Conservation (phyloP, 192 early-diverging fungal species). For the Rhizoclosmatium sp. region DNA sequence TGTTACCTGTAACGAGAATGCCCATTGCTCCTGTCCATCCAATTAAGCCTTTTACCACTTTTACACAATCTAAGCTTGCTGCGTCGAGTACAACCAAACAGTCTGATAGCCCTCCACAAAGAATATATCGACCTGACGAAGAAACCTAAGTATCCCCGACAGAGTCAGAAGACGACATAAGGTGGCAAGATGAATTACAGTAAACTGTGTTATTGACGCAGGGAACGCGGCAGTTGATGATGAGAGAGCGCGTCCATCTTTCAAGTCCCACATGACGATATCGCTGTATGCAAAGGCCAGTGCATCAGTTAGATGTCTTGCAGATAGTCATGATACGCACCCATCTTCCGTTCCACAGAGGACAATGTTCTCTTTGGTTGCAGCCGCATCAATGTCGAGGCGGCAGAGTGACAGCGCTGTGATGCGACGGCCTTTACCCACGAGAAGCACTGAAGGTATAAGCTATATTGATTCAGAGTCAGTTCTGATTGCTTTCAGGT, state of each 20-base stretch:
- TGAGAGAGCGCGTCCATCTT: slow-evolving; percentile 54
- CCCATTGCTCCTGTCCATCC: slow-evolving; percentile 44
- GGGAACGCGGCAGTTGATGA: slow-evolving; percentile 38
- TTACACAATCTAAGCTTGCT: slow-evolving; percentile 36
- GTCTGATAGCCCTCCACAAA: slow-evolving; percentile 41
- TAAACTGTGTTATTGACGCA: slow-evolving; percentile 25
- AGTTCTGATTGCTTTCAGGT: not conserved
- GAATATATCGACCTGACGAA: slow-evolving; percentile 44
- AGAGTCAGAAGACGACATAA: not conserved
- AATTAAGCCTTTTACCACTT: slow-evolving; percentile 14
- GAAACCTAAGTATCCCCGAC: slow-evolving; percentile 31
- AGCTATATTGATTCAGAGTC: slow-evolving; percentile 7
- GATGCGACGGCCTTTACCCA: slow-evolving; percentile 35
- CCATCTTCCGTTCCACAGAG: slow-evolving; percentile 18
- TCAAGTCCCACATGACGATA: slow-evolving; percentile 55
- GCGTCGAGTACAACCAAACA: slow-evolving; percentile 41
- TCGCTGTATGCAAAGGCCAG: slow-evolving; percentile 31
- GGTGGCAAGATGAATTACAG: not conserved
- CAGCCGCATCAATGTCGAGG: slow-evolving; percentile 45
- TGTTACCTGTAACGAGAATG: slow-evolving; percentile 44
- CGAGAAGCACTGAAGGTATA: slow-evolving; percentile 37
- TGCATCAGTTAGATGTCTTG: not conserved
- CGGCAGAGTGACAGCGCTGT: slow-evolving; percentile 41
- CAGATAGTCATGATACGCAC: not conserved
- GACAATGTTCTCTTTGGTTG: slow-evolving; percentile 42